Base-by-base conservation (phyloP, 768 basidiomycete genomes). In the Asterophora lycoperdoides region DNA sequence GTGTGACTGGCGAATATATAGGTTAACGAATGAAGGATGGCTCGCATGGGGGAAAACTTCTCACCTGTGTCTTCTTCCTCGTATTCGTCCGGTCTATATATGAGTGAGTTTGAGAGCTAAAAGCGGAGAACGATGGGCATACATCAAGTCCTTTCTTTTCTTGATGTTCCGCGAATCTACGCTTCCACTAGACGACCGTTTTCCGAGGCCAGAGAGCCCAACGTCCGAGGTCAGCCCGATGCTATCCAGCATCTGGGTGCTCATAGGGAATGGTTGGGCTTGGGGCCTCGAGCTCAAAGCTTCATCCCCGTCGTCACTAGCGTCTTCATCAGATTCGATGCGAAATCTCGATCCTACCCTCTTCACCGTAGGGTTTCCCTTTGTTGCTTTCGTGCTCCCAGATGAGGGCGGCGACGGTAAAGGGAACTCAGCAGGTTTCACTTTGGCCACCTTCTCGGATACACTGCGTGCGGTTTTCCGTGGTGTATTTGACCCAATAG, bases 241-340 rank as follows among this genome's bases (percentile, higher is more conserved):
- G 40, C 68, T 70, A 8, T 64, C 59, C 2, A 79, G 64, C 34
- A 74, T 47, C 44, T 76, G 71, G 1, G 72, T 68, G 42, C 64
- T 72, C 78, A 84, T 74, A 5, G 77, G 76, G 43, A 79, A 79
- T 1, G 76, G 75, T 39, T 60, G 62, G 26, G 52, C 56, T 48
- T 44, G 51, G 19, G 30, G 47, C 9, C 6, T 17, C 14, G 45
- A 37, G 29, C 19, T 34, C 32, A 17, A 33, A 14, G 41, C 15
- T 14, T 34, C 23, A 6, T 23, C 47, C 26, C 38, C 48, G 32
- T 32, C 30, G 10, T 46, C 38, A 11, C 15, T 23, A 14, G 42
- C 48, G 13, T 37, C 45, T 34, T 37, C 48, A 26, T 45, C 48
- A 11, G 44, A 49, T 18, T 42, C n/a, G 13, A 56, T 30, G 23